Evolutionary conservation across 1,284 basidiomycete genomes (phyloP), one percentile per base, ranked within the genome.

Genomic region (Papiliotrema terrestris): DNA sequence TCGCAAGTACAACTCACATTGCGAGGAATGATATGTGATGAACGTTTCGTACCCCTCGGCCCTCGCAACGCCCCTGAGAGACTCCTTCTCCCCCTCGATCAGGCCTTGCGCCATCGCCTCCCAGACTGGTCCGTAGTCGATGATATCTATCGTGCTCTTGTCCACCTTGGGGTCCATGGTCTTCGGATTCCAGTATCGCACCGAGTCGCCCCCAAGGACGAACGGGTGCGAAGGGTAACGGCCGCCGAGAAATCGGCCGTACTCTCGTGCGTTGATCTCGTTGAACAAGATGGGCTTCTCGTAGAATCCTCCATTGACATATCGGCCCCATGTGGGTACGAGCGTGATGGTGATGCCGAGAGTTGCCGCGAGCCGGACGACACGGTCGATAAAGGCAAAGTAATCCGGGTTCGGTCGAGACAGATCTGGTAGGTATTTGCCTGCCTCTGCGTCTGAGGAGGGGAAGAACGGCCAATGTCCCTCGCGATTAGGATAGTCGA

Each of bases 321-420:
- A 66, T 2, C 59, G 38, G 1, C 58, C 64, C 64, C 64, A 66
- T 0, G 60, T 58, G 0, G 62, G 62, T 1, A 64, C 51, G 23
- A 64, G 52, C 11, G 43, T 26, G 35, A 60, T 23, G 15, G 50
- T 41, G 36, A 63, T 61, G 42, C 49, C 61, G 20, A 57, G 47
- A 2, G 22, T 15, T 4, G 61, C 49, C 8, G 61, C 61, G 11
- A 49, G 26, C 11, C 32, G 43, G 42, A 63, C 43, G 2, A 61
- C 56, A 2, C 32, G 37, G 45, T 63, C 61, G 26, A 63, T 26
- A 43, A 55, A 55, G 17, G 36, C 45, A 44, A 59, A 61, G 49
- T 61, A 63, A 9, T 36, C 50, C 0, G 41, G 48, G 47, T 61
- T 59, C 13, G 61, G 61, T 2, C 29, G 43, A 4, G 25, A 36